Conservation (phyloP, 768 basidiomycete genomes). For the Strobilomyces confusus region DNA sequence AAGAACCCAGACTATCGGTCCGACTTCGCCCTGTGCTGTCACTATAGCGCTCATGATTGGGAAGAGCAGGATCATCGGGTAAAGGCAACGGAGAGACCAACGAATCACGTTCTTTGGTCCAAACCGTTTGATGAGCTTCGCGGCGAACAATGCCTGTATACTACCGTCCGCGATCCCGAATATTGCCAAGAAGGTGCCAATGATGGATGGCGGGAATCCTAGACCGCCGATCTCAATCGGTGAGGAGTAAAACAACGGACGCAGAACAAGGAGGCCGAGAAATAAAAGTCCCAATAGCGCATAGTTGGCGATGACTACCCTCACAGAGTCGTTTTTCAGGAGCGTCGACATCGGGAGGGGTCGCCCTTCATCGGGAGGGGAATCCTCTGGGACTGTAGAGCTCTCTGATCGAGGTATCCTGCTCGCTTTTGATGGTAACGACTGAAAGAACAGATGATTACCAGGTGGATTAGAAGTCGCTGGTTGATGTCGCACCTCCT, state of each 20-base stretch:
- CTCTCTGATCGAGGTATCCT: not conserved
- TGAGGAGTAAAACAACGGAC: slow-evolving; percentile 44
- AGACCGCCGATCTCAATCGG: slow-evolving; percentile 43
- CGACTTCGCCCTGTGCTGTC: slow-evolving; percentile 29
- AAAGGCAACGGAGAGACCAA: slow-evolving; percentile 33
- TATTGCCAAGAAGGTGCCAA: slow-evolving; percentile 30
- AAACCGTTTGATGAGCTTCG: not conserved
- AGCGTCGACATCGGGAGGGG: slow-evolving; percentile 34
- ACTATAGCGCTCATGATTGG: slow-evolving; percentile 44
- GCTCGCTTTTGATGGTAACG: slow-evolving; percentile 19
- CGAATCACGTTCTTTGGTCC: slow-evolving; percentile 38
- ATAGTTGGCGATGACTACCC: slow-evolving; percentile 43
- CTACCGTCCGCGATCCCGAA: not conserved
- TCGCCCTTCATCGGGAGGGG: not conserved
- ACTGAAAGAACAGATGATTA: slow-evolving; percentile 14
- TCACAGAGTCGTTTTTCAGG: slow-evolving; percentile 28
- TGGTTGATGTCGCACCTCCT: not conserved
- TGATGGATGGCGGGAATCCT: slow-evolving; percentile 38
- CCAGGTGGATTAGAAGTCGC: not conserved
- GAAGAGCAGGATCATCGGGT: slow-evolving; percentile 39
- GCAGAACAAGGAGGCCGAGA: slow-evolving; percentile 35
- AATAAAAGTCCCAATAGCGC: slow-evolving; percentile 40
- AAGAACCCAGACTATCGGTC: slow-evolving; percentile 36
- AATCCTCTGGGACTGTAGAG: not conserved
- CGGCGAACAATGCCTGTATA: not conserved